Evolutionary conservation across 768 basidiomycete genomes (phyloP).

Genomic region (Xerocomellus chrysenteron): DNA sequence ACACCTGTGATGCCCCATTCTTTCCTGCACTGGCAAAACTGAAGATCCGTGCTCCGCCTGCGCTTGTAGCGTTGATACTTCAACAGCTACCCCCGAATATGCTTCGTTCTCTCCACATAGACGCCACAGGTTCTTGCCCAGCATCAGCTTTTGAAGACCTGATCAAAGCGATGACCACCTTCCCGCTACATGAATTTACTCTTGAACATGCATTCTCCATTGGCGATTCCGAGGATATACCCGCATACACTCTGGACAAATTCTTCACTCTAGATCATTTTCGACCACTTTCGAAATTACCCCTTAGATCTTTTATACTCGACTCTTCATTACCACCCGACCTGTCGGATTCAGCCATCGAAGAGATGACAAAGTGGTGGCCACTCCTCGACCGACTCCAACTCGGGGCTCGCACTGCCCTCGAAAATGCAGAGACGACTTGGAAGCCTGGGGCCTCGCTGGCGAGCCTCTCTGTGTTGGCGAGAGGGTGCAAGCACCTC

Average conservation of each 20-base stretch:
- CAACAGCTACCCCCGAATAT: conserved; percentile 31
- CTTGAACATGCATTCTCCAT: conserved; percentile 37
- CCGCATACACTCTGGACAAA: conserved; percentile 10
- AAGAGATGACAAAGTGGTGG: conserved; percentile 44
- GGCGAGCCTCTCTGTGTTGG: conserved; percentile 15
- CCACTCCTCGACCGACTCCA: conserved; percentile 44
- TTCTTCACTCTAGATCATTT: conserved; percentile 33
- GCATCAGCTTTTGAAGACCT: conserved; percentile 36
- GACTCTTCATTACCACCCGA: conserved; percentile 41
- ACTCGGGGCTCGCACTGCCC: conserved; percentile 33
- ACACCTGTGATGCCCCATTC: conserved; percentile 4
- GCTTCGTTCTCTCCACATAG: conserved; percentile 40
- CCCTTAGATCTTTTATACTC: conserved; percentile 37
- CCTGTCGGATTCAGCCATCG: conserved; percentile 40
- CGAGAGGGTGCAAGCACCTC: conserved; percentile 18
- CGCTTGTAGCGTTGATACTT: conserved; percentile 37
- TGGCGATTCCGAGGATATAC: conserved; percentile 35
- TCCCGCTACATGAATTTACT: conserved; percentile 37
- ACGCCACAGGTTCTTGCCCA: conserved; percentile 31
- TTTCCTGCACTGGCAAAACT: conserved; percentile 41
- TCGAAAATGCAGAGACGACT: conserved; percentile 19
- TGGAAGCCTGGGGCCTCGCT: conserved; percentile 23
- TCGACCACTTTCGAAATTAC: conserved; percentile 35
- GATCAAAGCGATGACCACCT: conserved; percentile 32
- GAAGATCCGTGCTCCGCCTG: conserved; percentile 39